Conservation (phyloP, 1,284 basidiomycete species). For the Phellopilus nigrolimitatus region DNA sequence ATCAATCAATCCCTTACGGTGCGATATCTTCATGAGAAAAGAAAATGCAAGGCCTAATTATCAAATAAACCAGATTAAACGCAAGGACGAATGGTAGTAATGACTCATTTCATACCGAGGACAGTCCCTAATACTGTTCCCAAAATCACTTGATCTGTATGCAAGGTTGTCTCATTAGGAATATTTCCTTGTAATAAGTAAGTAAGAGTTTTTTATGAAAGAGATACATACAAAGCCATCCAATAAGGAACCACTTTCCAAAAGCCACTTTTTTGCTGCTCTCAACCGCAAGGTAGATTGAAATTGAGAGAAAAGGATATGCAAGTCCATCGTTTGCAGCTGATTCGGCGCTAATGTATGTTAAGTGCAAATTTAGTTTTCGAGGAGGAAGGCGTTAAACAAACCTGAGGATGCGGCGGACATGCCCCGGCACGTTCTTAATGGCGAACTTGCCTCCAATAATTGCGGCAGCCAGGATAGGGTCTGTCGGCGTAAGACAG, state of each 20-base stretch:
- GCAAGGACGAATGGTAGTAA: neutral
- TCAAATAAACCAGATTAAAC: too few species aligned
- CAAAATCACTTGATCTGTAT: conserved; percentile 78
- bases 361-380: neutral
- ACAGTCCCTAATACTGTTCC: conserved; percentile 74
- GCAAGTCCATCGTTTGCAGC: conserved; percentile 86
- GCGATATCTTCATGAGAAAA: conserved; percentile 78
- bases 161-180: neutral
- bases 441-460: conserved; percentile 85
- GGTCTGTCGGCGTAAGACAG: conserved; percentile 92
- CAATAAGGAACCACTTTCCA: conserved; percentile 76
- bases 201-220: neutral
- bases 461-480: conserved; percentile 46
- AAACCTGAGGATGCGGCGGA: conserved; percentile 65
- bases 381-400: neutral
- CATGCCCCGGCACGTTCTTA: conserved; percentile 80
- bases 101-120: conserved; percentile 50
- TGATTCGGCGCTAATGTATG: conserved; percentile 65
- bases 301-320: conserved; percentile 87
- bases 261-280: conserved; percentile 59
- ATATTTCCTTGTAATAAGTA: neutral
- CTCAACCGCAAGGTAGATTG: conserved; percentile 83
- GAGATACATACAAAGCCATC: conserved; percentile 62
- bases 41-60: conserved; percentile 59
- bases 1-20: conserved; percentile 76